phyloP scores from a whole-genome alignment of 2,329 filamentous ascomycete genomes.

The Pyricularia sp. region DNA sequence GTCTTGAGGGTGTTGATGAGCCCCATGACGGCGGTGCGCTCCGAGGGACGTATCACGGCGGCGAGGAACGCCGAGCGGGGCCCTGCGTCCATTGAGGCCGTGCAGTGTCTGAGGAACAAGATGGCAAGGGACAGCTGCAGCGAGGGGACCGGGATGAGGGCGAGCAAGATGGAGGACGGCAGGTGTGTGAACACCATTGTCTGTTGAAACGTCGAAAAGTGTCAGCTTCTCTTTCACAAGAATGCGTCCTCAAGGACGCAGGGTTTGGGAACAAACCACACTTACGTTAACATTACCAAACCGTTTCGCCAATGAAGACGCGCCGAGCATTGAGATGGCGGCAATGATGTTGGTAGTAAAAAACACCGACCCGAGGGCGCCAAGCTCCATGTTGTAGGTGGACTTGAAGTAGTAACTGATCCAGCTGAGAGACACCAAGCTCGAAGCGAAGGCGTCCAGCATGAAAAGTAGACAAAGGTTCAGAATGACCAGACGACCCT shows the following conservation, averaged over 20 bases:
- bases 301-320: constrained; percentile 39
- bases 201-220: constrained; percentile 18
- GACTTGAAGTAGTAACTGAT: constrained; percentile 42
- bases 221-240: background rate
- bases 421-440: constrained; percentile 52
- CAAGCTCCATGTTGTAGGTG: constrained; percentile 33
- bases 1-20: constrained; percentile 59
- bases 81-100: constrained; percentile 57
- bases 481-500: constrained; percentile 40
- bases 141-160: constrained; percentile 31
- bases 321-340: constrained; percentile 36
- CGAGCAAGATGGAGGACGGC: constrained; percentile 52
- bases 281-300: constrained; percentile 52
- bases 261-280: constrained; percentile 9
- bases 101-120: constrained; percentile 47
- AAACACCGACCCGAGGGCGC: constrained; percentile 39
- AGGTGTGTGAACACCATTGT: constrained; percentile 68
- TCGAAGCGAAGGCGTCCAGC: constrained; percentile 57
- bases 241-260: background rate
- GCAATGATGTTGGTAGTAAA: constrained; percentile 39
- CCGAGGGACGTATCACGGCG: constrained; percentile 46
- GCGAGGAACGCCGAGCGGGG: constrained; percentile 59
- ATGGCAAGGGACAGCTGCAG: constrained; percentile 29
- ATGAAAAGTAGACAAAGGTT: constrained; percentile 55
- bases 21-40: constrained; percentile 61